A percentile compares a stretch with the other conserved stretches of the same genome.
phyloP scores from a whole-genome alignment of 1,139 yeast species.

The Nakaseomyces glabratus region DNA sequence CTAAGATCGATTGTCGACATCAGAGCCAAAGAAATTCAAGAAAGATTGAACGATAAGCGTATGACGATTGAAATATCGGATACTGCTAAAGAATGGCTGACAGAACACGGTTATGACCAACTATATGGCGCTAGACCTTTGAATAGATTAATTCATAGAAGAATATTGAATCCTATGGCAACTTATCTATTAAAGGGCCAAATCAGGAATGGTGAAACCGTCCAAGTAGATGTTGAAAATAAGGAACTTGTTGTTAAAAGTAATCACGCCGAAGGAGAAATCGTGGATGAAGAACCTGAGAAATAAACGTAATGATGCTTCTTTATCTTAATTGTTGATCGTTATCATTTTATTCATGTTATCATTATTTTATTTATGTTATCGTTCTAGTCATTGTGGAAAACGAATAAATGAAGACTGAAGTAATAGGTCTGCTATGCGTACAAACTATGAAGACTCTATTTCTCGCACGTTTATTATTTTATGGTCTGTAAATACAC shows the following conservation, averaged over 20 bases:
- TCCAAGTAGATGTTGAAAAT: conserved; percentile 32
- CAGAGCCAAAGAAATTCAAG: conserved; percentile 69
- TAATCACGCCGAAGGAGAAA: conserved; percentile 27
- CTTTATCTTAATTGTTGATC: no score
- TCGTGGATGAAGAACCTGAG: conserved; percentile 17
- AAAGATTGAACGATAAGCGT: conserved; percentile 69
- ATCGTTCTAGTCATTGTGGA: no score
- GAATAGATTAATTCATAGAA: conserved; percentile 78
- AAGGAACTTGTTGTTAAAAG: conserved; percentile 25
- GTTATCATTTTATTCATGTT: no score
- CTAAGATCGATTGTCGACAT: conserved; percentile 74
- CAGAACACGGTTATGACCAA: conserved; percentile 82
- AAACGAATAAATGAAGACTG: no score
- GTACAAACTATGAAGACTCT: no score
- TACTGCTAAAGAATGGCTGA: conserved; percentile 66
- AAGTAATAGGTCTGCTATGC: no score
- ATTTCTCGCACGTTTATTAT: no score
- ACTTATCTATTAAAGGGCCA: conserved; percentile 69
- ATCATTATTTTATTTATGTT: no score
- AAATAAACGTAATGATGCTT: no score
- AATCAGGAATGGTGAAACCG: conserved; percentile 60
- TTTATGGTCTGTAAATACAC: no score
- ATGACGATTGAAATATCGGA: conserved; percentile 51
- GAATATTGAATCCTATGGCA: conserved; percentile 79
- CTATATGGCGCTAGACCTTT: conserved; percentile 93